Evolutionary conservation across 139 green algal genomes (phyloP), one percentile per base, ranked within the genome.

Genomic region (Chlamydomonas eustigma): DNA sequence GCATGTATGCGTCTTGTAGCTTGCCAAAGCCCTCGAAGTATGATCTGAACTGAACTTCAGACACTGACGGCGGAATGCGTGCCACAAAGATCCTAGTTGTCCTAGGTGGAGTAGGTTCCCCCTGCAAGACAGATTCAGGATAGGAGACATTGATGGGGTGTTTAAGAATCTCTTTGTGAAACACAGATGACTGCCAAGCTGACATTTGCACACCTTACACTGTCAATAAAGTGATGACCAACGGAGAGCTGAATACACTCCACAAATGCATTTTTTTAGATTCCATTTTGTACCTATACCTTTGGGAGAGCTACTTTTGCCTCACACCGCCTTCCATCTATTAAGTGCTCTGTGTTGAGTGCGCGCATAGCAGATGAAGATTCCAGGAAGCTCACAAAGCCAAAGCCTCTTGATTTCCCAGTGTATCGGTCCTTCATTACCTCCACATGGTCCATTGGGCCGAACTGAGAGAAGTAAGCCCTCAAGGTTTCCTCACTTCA

Each of bases 1-100:
- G 92, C 89, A 96, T 95, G 88, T 97, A 97, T 4, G 90, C 92
- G 64, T 97, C 92, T 75, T 93, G 86, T 66, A 96, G 84, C 34
- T 80, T 78, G 8, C 92, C 92, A 80, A 91, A 97, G 37, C 80
- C 80, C 79, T 95, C 91, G 82, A 95, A 97, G 82, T 97, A 93
- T n/a, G 76, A 51, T 2, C 90, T 71, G 76, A 97, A 95, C 77
- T 93, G 80, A 0, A 71, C 71, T 39, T 97, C 91, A 1, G 83
- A 87, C 0, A 97, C 92, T 0, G 83, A 85, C 2, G 86, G 80
- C 0, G 92, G 92, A 68, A 97, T 94, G 51, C 92, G 86, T 0
- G 92, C 92, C 0, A 97, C 90, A 87, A 97, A 97, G 80, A 97
- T 94, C 37, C 92, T 83, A 0, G 88, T 92, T 4, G 88, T 93